Base-by-base conservation (phyloP, 1,284 basidiomycete species). In the Omphalotus olearius region DNA sequence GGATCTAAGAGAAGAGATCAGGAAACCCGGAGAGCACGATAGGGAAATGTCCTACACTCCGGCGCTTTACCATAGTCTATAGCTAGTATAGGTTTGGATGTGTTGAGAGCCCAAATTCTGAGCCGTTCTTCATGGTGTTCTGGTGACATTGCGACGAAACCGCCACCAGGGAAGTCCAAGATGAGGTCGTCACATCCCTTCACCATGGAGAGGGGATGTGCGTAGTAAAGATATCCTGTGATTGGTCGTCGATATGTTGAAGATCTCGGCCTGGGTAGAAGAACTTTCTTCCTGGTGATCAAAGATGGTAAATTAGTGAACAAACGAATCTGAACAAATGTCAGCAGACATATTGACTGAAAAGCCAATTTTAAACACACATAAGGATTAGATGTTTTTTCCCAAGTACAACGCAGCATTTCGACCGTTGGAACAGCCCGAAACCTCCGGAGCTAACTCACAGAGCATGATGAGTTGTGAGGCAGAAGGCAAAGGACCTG, bases 21-120 rank as follows among this genome's bases (percentile, higher is more conserved):
- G 41, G 36, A 33, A 43, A 39, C 18, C 2, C n/a, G 33, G 28
- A 43, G 35, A 6, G 42, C 6, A n/a, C 50, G 37, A 35, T 11
- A 42, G 33, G 30, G 25, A 37, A 18, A 20, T 6, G 11, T 14
- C 83, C 69, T 66, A 93, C 92, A 93, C 76, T 96, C 93, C 5
- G 95, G 95, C 23, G 94, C 92, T 70, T 98, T 99, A 50, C 93
- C 91, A 66, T 98, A 98, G 60, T 98, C 92, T 46, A 98, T 81
- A 6, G 91, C 80, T 38, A 98, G 71, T 2, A 98, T 82, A 9
- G 92, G 91, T 62, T 84, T 85, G 6, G 86, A 80, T 0, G 90
- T 93, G 52, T 78, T 77, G 38, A 83, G 76, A 4, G 94, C 88
- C 91, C 96, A 96, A 58, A 80, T 77, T 46, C 91, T 76, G 44